Evolutionary conservation across 805 yeast species (phyloP).

Genomic region (Candida montana): DNA sequence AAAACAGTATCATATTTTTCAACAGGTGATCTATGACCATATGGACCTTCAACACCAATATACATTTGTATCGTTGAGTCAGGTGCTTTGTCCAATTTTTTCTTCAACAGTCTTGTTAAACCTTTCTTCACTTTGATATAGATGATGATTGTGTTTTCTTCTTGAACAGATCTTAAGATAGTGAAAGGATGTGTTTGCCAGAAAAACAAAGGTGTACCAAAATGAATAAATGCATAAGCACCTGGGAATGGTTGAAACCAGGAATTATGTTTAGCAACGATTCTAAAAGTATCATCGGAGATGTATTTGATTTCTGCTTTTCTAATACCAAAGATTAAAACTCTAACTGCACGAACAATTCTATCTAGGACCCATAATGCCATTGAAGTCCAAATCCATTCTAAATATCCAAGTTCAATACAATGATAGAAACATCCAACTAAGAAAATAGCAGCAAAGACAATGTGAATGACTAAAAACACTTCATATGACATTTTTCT

Average conservation of each 20-base stretch:
- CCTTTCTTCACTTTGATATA: conserved; percentile 49
- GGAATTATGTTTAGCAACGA: conserved; percentile 35
- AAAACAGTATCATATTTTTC: conserved; percentile 32
- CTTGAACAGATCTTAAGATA: conserved; percentile 33
- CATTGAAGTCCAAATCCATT: conserved; percentile 38
- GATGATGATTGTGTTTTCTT: conserved; percentile 29
- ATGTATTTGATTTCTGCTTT: conserved; percentile 13
- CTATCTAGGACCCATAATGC: conserved; percentile 32
- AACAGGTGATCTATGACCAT: conserved; percentile 40
- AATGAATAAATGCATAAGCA: conserved; percentile 48
- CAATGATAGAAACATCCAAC: conserved; percentile 57
- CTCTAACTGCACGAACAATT: conserved; percentile 36
- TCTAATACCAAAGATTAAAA: conserved; percentile 14
- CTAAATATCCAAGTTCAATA: conserved; percentile 18
- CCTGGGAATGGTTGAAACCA: conserved; percentile 48
- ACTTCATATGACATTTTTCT: conserved; percentile 55
- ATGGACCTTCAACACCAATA: conserved; percentile 54
- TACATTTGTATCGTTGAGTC: conserved; percentile 23
- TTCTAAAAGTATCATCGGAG: conserved; percentile 41
- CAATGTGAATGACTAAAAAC: conserved; percentile 53
- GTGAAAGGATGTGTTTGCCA: conserved; percentile 76
- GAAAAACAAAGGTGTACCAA: conserved; percentile 42
- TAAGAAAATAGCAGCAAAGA: conserved; percentile 48
- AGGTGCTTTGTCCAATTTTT: conserved; percentile 27
- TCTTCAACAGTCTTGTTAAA: conserved; percentile 38